These are phyloP conservation scores for Aspergillus latus DNA, from an alignment of 2,329 filamentous ascomycete species.

Conservation along the genomic window DNA sequence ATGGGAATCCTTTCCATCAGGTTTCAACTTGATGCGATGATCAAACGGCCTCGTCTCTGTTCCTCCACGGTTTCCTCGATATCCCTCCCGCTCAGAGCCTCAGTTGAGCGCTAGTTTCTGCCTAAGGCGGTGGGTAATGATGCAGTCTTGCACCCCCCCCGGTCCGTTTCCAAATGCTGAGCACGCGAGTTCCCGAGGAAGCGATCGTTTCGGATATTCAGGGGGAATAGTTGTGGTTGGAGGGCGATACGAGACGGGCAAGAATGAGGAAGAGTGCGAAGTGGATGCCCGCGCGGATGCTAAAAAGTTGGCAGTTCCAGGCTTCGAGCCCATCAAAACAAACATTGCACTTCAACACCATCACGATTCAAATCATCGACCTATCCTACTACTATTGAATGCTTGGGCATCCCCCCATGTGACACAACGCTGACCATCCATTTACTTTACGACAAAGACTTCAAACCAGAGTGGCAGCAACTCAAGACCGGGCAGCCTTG, in stretches of 20 bases:
- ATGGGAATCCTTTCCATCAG: constrained; percentile 22
- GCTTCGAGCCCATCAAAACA: not conserved
- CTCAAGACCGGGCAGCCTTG: too few relatives aligned
- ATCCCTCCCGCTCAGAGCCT: constrained; percentile 1
- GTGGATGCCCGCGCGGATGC: not conserved
- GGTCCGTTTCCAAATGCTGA: not conserved
- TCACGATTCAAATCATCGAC: not conserved
- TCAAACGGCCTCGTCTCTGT: not conserved
- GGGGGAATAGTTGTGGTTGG: not conserved
- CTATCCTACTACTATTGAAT: not conserved
- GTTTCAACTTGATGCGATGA: not conserved
- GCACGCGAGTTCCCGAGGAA: not conserved
- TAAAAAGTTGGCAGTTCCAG: not conserved
- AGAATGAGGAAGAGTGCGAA: not conserved
- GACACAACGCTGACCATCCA: not conserved
- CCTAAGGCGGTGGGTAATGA: constrained; percentile 9
- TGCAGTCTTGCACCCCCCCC: not conserved
- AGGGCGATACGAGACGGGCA: not conserved
- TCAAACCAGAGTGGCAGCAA: not conserved
- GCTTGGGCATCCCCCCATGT: not conserved
- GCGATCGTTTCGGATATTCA: not conserved
- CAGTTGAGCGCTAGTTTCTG: constrained; percentile 1
- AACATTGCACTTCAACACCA: not conserved
- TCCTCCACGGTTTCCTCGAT: not conserved
- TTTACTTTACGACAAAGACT: not conserved